Conservation (phyloP, 2,329 filamentous ascomycete genomes). For the Trichoderma arundinaceum region DNA sequence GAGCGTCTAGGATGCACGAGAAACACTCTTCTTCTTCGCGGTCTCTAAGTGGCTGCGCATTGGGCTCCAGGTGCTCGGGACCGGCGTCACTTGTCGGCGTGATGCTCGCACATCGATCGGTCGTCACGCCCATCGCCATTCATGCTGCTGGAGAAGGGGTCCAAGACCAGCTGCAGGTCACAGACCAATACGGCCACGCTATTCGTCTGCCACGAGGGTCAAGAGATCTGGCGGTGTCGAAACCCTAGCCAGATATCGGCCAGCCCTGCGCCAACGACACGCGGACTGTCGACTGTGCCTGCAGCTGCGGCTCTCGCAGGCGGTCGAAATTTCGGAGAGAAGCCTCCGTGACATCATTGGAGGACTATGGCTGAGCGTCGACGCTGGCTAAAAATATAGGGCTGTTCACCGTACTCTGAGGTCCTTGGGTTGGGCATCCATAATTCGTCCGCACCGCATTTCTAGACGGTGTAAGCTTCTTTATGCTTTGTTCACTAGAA, state of each 20-base stretch:
- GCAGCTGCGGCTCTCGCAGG: conserved; percentile 11
- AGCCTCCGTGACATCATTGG: conserved; percentile 20
- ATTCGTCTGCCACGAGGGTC: conserved; percentile 6
- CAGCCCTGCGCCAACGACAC: conserved; percentile 13
- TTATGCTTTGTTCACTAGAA: conserved; percentile 5
- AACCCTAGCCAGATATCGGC: conserved; percentile 5
- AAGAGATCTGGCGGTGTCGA: conserved; percentile 34
- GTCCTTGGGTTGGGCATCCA: background rate
- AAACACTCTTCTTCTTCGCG: background rate
- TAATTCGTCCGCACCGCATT: background rate
- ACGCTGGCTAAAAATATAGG: background rate
- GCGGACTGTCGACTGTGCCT: conserved; percentile 2
- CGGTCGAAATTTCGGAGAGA: conserved; percentile 2
- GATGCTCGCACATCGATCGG: conserved; percentile 24
- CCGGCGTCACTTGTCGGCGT: background rate
- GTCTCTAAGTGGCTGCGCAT: background rate
- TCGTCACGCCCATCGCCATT: conserved; percentile 8
- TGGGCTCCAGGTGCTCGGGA: background rate
- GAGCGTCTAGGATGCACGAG: background rate
- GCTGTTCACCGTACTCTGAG: conserved; percentile 11
- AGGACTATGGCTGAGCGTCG: background rate
- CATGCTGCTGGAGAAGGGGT: conserved; percentile 10
- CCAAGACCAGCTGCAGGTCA: conserved; percentile 21
- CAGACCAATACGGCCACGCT: background rate
- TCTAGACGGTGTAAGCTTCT: background rate